Conservation (phyloP, 2,329 filamentous ascomycete species). For the Arthrobotrys iridis region DNA sequence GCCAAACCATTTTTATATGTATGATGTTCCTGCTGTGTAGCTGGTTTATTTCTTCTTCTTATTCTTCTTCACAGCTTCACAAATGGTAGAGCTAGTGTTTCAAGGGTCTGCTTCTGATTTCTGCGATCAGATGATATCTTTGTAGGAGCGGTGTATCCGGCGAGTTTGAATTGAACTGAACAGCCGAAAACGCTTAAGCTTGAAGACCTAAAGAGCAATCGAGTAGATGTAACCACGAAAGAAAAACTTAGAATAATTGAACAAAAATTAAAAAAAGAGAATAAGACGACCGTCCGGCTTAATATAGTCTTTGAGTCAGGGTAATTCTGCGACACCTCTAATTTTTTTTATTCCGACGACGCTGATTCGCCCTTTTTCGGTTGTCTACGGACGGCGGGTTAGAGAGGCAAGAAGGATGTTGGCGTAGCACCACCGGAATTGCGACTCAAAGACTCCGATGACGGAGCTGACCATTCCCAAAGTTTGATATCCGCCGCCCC, state of each 20-base stretch:
- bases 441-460: conserved; percentile 38
- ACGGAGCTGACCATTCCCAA: conserved; percentile 47
- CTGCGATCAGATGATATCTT: conserved; percentile 10
- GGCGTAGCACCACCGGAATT: not conserved
- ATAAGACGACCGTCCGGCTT: not conserved
- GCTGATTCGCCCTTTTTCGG: conserved; percentile 40
- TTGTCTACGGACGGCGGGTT: conserved; percentile 9
- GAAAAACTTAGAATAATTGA: too few species aligned
- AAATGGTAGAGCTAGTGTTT: conserved; percentile 29
- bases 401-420: not conserved
- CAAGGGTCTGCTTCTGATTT: conserved; percentile 22
- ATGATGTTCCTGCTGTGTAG: not conserved
- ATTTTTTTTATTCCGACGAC: conserved; percentile 35
- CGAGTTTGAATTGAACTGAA: too few species aligned
- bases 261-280: not conserved
- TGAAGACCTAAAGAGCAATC: not conserved
- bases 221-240: too few species aligned
- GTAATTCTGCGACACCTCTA: conserved; percentile 1
- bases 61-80: conserved; percentile 24
- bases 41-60: not conserved
- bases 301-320: conserved; percentile 12
- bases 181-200: not conserved
- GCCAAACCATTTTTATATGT: conserved; percentile 36
- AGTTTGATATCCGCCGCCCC: conserved; percentile 16
- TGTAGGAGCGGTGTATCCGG: too few species aligned